These are phyloP conservation scores for Fereydounia khargensis DNA, from an alignment of 1,284 basidiomycete genomes.

Conservation along the genomic window DNA sequence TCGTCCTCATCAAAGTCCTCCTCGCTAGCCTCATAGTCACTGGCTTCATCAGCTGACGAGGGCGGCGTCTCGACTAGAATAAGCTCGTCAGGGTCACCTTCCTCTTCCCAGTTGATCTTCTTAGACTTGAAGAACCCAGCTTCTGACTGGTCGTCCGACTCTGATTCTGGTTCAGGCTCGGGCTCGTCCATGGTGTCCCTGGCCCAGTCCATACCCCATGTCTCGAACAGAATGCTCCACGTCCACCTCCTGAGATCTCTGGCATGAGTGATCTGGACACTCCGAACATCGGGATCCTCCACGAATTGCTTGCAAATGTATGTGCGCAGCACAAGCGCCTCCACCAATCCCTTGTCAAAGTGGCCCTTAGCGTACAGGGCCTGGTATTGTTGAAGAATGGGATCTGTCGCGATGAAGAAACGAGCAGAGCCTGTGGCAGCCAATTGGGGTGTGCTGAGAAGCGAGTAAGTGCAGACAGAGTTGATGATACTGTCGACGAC, in stretches of 20 bases:
- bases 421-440: too few relatives aligned
- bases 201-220: slow-evolving; percentile 47
- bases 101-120: too few relatives aligned
- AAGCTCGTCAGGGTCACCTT: slow-evolving; percentile 43
- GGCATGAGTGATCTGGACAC: slow-evolving; percentile 23
- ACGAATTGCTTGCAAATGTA: slow-evolving; percentile 14
- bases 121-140: too few relatives aligned
- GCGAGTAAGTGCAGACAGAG: slow-evolving; percentile 36
- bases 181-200: slow-evolving; percentile 38
- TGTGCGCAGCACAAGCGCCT: slow-evolving; percentile 20
- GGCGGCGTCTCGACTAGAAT: slow-evolving; percentile 40
- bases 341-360: slow-evolving; percentile 22
- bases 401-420: slow-evolving; percentile 21
- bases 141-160: slow-evolving; percentile 1
- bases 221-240: slow-evolving; percentile 31
- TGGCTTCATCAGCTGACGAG: slow-evolving; percentile 12
- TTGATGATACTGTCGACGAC: slow-evolving; percentile 41
- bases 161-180: slow-evolving; percentile 1
- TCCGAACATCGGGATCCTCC: slow-evolving; percentile 41
- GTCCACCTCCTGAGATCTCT: slow-evolving; percentile 29
- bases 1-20: slow-evolving; percentile 22
- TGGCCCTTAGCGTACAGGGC: slow-evolving; percentile 17
- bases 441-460: slow-evolving; percentile 26
- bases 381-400: slow-evolving; percentile 11
- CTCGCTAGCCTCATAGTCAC: slow-evolving; percentile 11